Evolutionary conservation across 768 basidiomycete species (phyloP), one percentile per base, ranked within the genome.

Genomic region (Suillus weaverae): DNA sequence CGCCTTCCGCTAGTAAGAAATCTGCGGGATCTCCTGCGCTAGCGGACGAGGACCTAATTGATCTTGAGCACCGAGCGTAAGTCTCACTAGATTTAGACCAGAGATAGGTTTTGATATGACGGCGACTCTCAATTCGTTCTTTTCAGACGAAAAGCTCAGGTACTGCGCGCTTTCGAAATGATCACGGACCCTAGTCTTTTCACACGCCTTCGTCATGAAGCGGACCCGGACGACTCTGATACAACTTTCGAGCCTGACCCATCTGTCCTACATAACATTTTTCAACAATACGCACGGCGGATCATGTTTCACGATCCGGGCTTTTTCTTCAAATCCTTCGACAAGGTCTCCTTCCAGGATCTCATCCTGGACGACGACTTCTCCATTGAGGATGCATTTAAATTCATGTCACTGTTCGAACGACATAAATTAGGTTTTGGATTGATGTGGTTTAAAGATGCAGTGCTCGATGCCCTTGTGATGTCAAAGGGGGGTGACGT

Each of bases 281-380:
- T 60, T 18, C 67, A 65, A 18, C 78, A 77, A 33, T 77, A 71
- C 61, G 60, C 65, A 39, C 71, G 77, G 7, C 69, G 77, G 0
- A 70, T 77, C 33, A 67, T 77, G 48, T 73, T 75, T 32, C 67
- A 78, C 26, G 63, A 78, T 13, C 72, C 71, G 0, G 63, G 41
- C 13, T 68, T 78, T 3, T 74, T 72, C 38, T 63, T 70, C 67
- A 74, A 73, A 54, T 64, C 75, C 4, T n/a, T 71, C 32, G 70
- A 70, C 16, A 77, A 69, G 44, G 77, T 75, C 3, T 78, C 76
- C 16, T 69, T 78, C 60, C 70, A 70, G 54, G 76, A 78, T 56
- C 60, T 78, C n/a, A 43, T 77, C 26, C 66, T 77, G 46, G 70
- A 72, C 35, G 70, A 78, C 4, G 71, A 76, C 36, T 76, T 78